Conservation (phyloP, 106 monocot genomes). For the Acorus calamus region DNA sequence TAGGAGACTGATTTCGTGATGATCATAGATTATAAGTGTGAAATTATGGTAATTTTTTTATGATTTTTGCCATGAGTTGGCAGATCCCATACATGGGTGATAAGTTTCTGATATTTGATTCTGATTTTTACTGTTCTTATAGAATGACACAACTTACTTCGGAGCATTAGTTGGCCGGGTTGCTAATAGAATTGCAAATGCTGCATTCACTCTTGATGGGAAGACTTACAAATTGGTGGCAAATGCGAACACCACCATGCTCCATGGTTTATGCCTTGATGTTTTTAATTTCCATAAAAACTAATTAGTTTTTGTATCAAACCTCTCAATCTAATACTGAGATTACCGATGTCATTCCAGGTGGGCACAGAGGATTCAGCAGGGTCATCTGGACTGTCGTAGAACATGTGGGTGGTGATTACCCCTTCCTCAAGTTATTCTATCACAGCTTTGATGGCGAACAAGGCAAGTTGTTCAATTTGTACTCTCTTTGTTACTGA, state of each 20-base stretch:
- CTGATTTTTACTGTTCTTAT: not conserved
- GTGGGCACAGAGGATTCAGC: slow-evolving; percentile 72
- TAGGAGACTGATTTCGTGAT: too few species aligned
- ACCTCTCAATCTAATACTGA: too few species aligned
- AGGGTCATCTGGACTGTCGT: slow-evolving; percentile 47
- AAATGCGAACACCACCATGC: slow-evolving; percentile 36
- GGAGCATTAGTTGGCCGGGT: slow-evolving; percentile 63
- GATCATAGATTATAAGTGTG: not conserved
- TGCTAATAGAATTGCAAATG: slow-evolving; percentile 35
- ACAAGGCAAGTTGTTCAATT: slow-evolving; percentile 26
- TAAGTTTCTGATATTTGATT: too few species aligned
- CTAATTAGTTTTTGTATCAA: too few species aligned
- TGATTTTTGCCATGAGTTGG: too few species aligned
- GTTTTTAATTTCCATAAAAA: not conserved
- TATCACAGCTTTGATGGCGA: slow-evolving; percentile 72
- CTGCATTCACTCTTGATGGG: slow-evolving; percentile 30
- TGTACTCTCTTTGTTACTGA: too few species aligned
- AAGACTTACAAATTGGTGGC: slow-evolving; percentile 18
- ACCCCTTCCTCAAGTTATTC: slow-evolving; percentile 51
- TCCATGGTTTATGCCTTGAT: slow-evolving; percentile 24
- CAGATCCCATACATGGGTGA: too few species aligned
- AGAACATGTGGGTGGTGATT: slow-evolving; percentile 34
- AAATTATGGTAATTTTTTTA: not conserved
- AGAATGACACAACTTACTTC: slow-evolving; percentile 47
- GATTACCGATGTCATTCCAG: slow-evolving; percentile 2